Conservation (phyloP, 1,284 basidiomycete genomes). For the Earliella scabrosa region DNA sequence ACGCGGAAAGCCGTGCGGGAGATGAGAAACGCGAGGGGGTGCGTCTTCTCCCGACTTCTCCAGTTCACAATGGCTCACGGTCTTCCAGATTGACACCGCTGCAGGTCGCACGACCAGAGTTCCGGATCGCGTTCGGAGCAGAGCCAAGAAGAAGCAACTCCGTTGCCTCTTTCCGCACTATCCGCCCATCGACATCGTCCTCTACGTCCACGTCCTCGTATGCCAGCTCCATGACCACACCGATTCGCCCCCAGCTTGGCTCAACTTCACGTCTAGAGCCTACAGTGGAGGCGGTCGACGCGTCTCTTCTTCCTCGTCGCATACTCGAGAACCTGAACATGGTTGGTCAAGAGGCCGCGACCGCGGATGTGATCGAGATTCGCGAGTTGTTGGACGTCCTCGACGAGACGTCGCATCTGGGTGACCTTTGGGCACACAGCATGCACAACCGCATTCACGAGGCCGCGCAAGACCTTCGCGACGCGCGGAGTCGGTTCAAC, state of each 20-base stretch:
- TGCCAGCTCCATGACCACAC: slow-evolving; percentile 16
- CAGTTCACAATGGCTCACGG: background rate
- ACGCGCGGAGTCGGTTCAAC: slow-evolving; percentile 45
- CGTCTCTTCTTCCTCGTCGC: slow-evolving; percentile 47
- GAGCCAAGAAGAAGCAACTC: slow-evolving; percentile 53
- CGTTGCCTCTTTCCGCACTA: slow-evolving; percentile 57
- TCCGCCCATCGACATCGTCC: slow-evolving; percentile 55
- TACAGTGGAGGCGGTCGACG: slow-evolving; percentile 42
- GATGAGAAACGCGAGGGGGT: slow-evolving; percentile 72
- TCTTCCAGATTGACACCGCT: slow-evolving; percentile 61
- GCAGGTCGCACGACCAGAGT: slow-evolving; percentile 68
- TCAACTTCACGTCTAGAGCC: slow-evolving; percentile 6
- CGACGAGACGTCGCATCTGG: slow-evolving; percentile 49
- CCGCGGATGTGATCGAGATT: slow-evolving; percentile 36
- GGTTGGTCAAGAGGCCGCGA: slow-evolving; percentile 41
- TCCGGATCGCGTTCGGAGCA: slow-evolving; percentile 58
- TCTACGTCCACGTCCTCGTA: slow-evolving; percentile 32
- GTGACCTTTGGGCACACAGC: slow-evolving; percentile 47
- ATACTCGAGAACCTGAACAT: slow-evolving; percentile 57
- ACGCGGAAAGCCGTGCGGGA: slow-evolving; percentile 54
- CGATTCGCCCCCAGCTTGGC: slow-evolving; percentile 2
- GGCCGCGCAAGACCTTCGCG: slow-evolving; percentile 50
- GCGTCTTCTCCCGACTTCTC: slow-evolving; percentile 28
- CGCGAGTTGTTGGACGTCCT: slow-evolving; percentile 49
- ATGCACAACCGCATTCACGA: slow-evolving; percentile 57